Percentiles rank a stretch among this genome's conserved stretches.
Conservation (phyloP, 176 grass and related monocot species). For the Chloris gayana region DNA sequence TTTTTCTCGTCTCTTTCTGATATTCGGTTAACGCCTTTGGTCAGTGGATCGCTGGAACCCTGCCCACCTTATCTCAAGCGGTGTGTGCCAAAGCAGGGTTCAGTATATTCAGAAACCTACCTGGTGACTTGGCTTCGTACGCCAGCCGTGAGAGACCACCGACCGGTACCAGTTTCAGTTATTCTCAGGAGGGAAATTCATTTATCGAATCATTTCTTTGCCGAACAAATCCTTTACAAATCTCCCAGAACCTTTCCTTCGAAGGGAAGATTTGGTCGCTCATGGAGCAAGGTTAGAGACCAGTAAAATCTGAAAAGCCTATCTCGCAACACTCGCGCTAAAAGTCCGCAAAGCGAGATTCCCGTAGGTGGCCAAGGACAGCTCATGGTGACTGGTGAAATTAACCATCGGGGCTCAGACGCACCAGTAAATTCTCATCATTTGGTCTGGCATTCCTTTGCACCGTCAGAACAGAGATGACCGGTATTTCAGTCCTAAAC, state of each 20-base stretch:
- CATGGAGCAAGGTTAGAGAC: conserved; percentile 25
- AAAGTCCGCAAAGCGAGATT: conserved; percentile 56
- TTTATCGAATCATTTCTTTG: not conserved
- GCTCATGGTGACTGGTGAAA: conserved; percentile 38
- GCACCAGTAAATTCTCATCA: conserved; percentile 17
- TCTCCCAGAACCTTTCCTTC: conserved; percentile 30
- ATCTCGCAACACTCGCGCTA: conserved; percentile 1
- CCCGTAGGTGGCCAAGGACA: conserved; percentile 34
- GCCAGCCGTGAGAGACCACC: conserved; percentile 26
- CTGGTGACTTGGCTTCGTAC: conserved; percentile 33
- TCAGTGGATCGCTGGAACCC: conserved; percentile 55
- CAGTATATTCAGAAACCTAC: conserved; percentile 56
- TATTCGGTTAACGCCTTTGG: conserved; percentile 43
- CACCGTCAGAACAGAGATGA: not conserved
- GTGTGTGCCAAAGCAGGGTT: conserved; percentile 34
- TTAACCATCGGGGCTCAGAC: conserved; percentile 30
- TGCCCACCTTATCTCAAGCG: conserved; percentile 57
- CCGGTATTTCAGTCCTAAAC: not conserved
- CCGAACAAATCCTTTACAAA: not conserved
- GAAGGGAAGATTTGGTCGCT: conserved; percentile 31
- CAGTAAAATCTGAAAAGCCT: conserved; percentile 28
- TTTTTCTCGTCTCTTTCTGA: conserved; percentile 34
- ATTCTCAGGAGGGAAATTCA: not conserved
- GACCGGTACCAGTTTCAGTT: conserved; percentile 16
- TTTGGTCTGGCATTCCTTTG: not conserved